Base-by-base conservation (phyloP, 2,329 filamentous ascomycete genomes). In the Alternaria sp. region DNA sequence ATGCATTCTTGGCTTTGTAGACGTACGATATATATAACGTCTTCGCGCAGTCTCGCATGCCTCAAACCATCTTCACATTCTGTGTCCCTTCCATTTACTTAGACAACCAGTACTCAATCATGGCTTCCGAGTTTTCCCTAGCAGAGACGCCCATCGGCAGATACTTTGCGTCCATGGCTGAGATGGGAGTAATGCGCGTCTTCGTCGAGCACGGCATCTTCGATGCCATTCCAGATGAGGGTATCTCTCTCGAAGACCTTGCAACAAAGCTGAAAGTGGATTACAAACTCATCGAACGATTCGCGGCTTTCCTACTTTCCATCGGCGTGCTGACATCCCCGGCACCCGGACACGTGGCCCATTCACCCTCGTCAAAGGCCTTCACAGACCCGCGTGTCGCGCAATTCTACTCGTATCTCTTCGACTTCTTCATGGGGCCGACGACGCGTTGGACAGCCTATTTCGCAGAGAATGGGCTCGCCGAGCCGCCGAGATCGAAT, bases 201-300 rank as follows among this genome's bases (percentile, higher is more conserved):
- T 60, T 57, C 12, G 58, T 57, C 32, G 58, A 60, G 45, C 58
- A 60, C 32, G 32, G 40, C 28, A 60, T 60, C 30, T 57, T 60
- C 46, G 22, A 49, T 41, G 58, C 58, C 36, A 57, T 60, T 12
- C 58, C 58, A 32, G 46, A 60, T 14, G 41, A 57, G 12, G 48
- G 58, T 14, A 57, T 57, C 27, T 52, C 58, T 7, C 41, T 51
- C 9, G 34, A 57, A 28, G 54, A 60, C 27, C 54, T 60, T 11
- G 30, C 54, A 14, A 16, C 41, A 18, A 52, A 57, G 27, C 25
- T 50, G 14, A 48, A 25, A 11, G 48, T 60, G 10, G 58, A 60
- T 20, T 53, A 48, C 22, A 57, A 46, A 16, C 54, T 60, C 41
- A 38, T 60, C 30, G 53, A 57, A 27, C 44, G 58, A 12, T 60